A percentile compares a stretch with the other conserved stretches of the same genome.
Conservation (phyloP, 2,329 filamentous ascomycete genomes). For the Pezicula carpinea region DNA sequence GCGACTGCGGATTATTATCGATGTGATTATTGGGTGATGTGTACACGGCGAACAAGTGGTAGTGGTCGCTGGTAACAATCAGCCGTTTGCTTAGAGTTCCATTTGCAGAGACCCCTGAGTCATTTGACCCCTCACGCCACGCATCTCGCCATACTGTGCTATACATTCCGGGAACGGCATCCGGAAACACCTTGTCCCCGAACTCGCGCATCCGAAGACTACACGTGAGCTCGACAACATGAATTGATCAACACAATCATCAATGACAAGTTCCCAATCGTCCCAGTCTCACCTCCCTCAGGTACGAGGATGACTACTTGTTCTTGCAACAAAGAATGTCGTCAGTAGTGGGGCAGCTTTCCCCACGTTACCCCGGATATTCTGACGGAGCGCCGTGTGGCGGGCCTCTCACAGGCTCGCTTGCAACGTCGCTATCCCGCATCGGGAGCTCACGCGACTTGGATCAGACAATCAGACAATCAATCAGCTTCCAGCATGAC, state of each 20-base stretch:
- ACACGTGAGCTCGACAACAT: neutral
- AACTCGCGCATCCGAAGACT: neutral
- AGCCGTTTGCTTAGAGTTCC: neutral
- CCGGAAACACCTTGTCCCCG: neutral
- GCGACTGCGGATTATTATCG: no score
- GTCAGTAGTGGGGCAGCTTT: neutral
- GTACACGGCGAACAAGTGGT: no score
- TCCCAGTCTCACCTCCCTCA: no score
- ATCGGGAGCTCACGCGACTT: slow-evolving; percentile 3
- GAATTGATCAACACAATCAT: neutral
- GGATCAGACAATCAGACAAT: neutral
- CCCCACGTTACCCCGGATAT: slow-evolving; percentile 1
- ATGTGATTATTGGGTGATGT: no score
- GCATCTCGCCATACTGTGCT: neutral
- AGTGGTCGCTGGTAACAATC: neutral
- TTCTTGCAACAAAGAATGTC: neutral
- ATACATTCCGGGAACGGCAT: neutral
- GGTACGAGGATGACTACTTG: no score
- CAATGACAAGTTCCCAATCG: no score
- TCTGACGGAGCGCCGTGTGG: neutral
- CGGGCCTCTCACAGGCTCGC: neutral
- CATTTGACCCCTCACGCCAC: neutral
- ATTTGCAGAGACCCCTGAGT: neutral
- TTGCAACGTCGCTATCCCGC: neutral
- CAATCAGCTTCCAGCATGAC: neutral